Percentiles rank a stretch among this genome's conserved stretches.
Conservation (phyloP, 2,329 filamentous ascomycete species). For the Rutstroemia sp. region DNA sequence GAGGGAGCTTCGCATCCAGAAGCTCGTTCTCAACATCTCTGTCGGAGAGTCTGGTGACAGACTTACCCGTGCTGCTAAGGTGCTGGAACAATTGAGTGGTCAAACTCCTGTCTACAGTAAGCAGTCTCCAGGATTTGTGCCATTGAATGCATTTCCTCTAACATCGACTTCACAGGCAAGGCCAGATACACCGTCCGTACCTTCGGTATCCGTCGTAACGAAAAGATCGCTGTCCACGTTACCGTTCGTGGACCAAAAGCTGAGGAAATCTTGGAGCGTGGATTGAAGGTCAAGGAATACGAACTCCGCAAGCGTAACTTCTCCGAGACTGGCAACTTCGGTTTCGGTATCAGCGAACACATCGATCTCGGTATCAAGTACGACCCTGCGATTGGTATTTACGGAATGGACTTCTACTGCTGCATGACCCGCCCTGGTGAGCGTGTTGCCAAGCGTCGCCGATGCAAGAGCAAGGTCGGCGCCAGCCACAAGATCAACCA, state of each 20-base stretch:
- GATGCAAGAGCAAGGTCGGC: constrained; percentile 80
- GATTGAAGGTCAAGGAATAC: constrained; percentile 99
- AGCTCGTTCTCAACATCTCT: constrained; percentile 99
- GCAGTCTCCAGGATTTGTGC: constrained; percentile 29
- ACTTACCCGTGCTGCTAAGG: constrained; percentile 99
- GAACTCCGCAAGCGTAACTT: constrained; percentile 99
- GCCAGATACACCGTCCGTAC: constrained; percentile 99
- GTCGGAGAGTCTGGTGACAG: constrained; percentile 99
- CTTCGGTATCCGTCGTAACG: constrained; percentile 99
- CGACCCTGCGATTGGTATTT: constrained; percentile 96
- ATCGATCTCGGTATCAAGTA: constrained; percentile 99
- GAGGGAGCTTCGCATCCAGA: constrained; percentile 99
- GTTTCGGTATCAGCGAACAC: constrained; percentile 99
- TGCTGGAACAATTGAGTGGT: constrained; percentile 98
- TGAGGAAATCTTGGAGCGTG: constrained; percentile 99
- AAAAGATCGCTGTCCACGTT: constrained; percentile 99
- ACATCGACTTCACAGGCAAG: constrained; percentile 60
- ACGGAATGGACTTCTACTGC: constrained; percentile 99
- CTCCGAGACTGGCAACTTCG: constrained; percentile 99
- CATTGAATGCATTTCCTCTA: constrained; percentile 13
- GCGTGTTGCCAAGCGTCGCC: constrained; percentile 92
- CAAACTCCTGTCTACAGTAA: constrained; percentile 99
- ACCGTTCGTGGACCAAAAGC: constrained; percentile 99
- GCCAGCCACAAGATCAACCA: constrained; percentile 88
- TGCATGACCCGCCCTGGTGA: constrained; percentile 99